These are phyloP conservation scores for Pyronema domesticum DNA, from an alignment of 495 filamentous ascomycete species.

Conservation along the genomic window DNA sequence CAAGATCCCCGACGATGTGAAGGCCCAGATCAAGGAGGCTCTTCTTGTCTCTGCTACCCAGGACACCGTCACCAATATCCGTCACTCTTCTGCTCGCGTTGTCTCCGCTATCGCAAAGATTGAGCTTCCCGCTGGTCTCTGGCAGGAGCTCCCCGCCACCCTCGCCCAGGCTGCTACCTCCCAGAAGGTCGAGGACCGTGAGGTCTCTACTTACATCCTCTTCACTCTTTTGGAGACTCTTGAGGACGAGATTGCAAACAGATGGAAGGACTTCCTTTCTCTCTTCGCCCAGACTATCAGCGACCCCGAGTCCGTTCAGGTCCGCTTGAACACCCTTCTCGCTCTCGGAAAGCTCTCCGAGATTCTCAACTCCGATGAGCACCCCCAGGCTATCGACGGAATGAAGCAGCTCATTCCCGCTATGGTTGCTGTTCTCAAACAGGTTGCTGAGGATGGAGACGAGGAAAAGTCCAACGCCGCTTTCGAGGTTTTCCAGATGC, in stretches of 20 bases:
- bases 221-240: conserved; percentile 77
- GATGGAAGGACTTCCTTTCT: conserved; percentile 56
- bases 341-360: conserved; percentile 79
- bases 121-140: conserved; percentile 73
- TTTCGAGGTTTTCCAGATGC: conserved; percentile 95
- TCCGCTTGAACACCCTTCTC: conserved; percentile 85
- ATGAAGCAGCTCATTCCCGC: conserved; percentile 64
- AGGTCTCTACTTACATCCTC: conserved; percentile 81
- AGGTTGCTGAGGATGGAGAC: conserved; percentile 54
- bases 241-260: conserved; percentile 58
- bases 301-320: conserved; percentile 77
- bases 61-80: conserved; percentile 53
- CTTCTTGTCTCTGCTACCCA: conserved; percentile 65
- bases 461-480: conserved; percentile 74
- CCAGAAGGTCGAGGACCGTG: conserved; percentile 56
- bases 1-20: conserved; percentile 32
- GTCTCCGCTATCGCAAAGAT: conserved; percentile 72
- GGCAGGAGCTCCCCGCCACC: conserved; percentile 60
- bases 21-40: conserved; percentile 58
- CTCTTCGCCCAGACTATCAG: conserved; percentile 76
- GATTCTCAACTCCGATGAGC: conserved; percentile 70
- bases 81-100: conserved; percentile 74
- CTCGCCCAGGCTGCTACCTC: conserved; percentile 56
- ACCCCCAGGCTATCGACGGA: conserved; percentile 46
- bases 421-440: conserved; percentile 82